phyloP scores from a whole-genome alignment of 2,329 filamentous ascomycete genomes.

The Monosporascus sp. region DNA sequence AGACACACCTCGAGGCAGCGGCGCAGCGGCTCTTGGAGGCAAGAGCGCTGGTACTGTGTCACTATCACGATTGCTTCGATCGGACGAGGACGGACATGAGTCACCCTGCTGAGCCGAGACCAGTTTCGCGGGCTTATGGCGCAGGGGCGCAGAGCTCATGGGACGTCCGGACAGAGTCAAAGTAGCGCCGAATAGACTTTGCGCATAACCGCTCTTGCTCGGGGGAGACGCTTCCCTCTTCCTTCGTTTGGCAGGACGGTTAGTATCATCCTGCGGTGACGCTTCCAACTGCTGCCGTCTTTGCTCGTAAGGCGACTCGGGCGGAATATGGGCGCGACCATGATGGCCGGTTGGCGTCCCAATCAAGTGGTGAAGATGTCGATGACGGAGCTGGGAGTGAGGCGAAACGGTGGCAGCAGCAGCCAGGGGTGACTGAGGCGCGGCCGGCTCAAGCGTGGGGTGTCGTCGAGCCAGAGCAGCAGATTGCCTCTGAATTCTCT shows the following conservation, averaged over 20 bases:
- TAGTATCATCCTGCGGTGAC: slow-evolving; percentile 17
- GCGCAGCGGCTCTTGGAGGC: neutral
- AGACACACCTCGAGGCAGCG: neutral
- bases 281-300: slow-evolving; percentile 32
- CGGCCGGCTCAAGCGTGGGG: slow-evolving; percentile 19
- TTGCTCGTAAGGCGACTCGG: slow-evolving; percentile 62
- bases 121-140: slow-evolving; percentile 12
- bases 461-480: slow-evolving; percentile 35
- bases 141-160: slow-evolving; percentile 26
- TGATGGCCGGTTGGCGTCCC: slow-evolving; percentile 60
- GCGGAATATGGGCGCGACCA: slow-evolving; percentile 53
- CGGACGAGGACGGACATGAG: slow-evolving; percentile 7
- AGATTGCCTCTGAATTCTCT: slow-evolving; percentile 45
- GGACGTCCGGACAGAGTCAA: slow-evolving; percentile 37
- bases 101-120: slow-evolving; percentile 5
- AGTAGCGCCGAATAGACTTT: slow-evolving; percentile 44
- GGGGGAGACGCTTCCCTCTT: slow-evolving; percentile 32
- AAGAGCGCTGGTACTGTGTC: slow-evolving; percentile 1
- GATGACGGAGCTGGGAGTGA: slow-evolving; percentile 36
- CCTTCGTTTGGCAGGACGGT: slow-evolving; percentile 35
- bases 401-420: slow-evolving; percentile 11
- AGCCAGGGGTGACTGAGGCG: slow-evolving; percentile 12
- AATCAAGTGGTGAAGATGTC: slow-evolving; percentile 53
- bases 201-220: slow-evolving; percentile 45
- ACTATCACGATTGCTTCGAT: slow-evolving; percentile 7